phyloP scores from a whole-genome alignment of 768 basidiomycete genomes.

The Lactarius quietus region DNA sequence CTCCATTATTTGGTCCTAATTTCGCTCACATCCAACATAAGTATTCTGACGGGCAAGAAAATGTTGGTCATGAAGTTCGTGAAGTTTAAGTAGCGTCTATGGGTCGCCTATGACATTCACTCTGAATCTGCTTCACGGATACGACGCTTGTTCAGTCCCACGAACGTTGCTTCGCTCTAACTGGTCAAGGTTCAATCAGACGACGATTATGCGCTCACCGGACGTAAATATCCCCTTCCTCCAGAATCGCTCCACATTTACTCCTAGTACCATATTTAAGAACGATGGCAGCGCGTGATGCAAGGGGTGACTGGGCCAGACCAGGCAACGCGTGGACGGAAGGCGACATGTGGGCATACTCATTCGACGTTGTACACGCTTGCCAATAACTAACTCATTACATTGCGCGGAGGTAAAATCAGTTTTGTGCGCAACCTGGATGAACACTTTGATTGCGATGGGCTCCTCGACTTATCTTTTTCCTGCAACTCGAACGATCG shows the following conservation, averaged over 20 bases:
- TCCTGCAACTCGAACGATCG: not conserved
- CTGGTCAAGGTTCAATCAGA: too few relatives aligned
- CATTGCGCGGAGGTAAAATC: conserved; percentile 59
- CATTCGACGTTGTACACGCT: conserved; percentile 74
- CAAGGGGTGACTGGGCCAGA: conserved; percentile 69
- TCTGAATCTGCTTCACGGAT: too few relatives aligned
- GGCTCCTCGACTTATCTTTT: conserved; percentile 21
- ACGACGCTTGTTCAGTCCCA: too few relatives aligned
- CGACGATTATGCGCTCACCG: too few relatives aligned
- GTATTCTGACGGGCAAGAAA: too few relatives aligned
- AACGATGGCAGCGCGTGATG: conserved; percentile 72
- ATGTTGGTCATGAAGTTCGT: too few relatives aligned
- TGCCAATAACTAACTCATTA: conserved; percentile 57
- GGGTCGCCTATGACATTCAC: too few relatives aligned
- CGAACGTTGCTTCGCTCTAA: too few relatives aligned
- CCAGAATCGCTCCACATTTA: conserved; percentile 49
- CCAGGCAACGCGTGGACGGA: conserved; percentile 73
- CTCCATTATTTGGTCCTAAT: too few relatives aligned
- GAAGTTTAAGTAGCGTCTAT: too few relatives aligned
- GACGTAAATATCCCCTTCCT: conserved; percentile 49
- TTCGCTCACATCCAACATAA: too few relatives aligned
- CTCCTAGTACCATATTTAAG: conserved; percentile 68
- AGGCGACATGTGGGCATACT: conserved; percentile 75
- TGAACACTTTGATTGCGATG: conserved; percentile 48
- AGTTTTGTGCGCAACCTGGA: conserved; percentile 67